These are phyloP conservation scores for Colletotrichum godetiae DNA, from an alignment of 2,329 filamentous ascomycete genomes.

Conservation along the genomic window DNA sequence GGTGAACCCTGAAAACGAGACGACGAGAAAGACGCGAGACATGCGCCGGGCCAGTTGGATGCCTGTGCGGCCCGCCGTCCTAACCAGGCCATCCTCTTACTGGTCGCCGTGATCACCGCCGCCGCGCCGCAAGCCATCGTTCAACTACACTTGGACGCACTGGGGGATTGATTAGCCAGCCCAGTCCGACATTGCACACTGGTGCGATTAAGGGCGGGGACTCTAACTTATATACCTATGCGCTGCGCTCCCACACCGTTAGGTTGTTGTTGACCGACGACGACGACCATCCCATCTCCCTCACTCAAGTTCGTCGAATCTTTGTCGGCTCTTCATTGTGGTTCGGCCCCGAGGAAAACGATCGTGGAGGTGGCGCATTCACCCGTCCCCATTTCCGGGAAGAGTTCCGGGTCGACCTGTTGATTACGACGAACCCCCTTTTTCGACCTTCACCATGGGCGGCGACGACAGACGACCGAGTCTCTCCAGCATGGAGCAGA, in stretches of 20 bases:
- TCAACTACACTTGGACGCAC: slow-evolving; percentile 29
- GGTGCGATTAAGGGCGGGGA: slow-evolving; percentile 14
- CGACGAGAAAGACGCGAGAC: slow-evolving; percentile 27
- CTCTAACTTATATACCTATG: slow-evolving; percentile 12
- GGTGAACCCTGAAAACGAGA: slow-evolving; percentile 37
- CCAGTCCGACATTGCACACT: slow-evolving; percentile 9
- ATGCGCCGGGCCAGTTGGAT: slow-evolving; percentile 32
- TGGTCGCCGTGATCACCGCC: slow-evolving; percentile 28
- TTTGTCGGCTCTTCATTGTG: not conserved
- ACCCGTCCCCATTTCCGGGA: not conserved
- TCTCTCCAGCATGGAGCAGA: slow-evolving; percentile 44
- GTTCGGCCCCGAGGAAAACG: slow-evolving; percentile 7
- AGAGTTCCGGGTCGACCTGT: not conserved
- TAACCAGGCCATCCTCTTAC: slow-evolving; percentile 28
- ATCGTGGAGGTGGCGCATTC: slow-evolving; percentile 15
- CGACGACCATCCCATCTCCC: not conserved
- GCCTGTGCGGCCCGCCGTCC: slow-evolving; percentile 34
- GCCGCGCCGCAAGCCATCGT: slow-evolving; percentile 30
- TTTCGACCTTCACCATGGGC: slow-evolving; percentile 21
- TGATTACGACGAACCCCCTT: not conserved
- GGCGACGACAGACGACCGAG: slow-evolving; percentile 33
- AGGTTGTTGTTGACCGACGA: not conserved
- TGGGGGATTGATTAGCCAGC: not conserved
- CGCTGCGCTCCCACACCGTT: slow-evolving; percentile 7
- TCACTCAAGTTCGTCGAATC: not conserved